Evolutionary conservation across 2,329 filamentous ascomycete genomes (phyloP).

Genomic region (Fusarium begoniae): DNA sequence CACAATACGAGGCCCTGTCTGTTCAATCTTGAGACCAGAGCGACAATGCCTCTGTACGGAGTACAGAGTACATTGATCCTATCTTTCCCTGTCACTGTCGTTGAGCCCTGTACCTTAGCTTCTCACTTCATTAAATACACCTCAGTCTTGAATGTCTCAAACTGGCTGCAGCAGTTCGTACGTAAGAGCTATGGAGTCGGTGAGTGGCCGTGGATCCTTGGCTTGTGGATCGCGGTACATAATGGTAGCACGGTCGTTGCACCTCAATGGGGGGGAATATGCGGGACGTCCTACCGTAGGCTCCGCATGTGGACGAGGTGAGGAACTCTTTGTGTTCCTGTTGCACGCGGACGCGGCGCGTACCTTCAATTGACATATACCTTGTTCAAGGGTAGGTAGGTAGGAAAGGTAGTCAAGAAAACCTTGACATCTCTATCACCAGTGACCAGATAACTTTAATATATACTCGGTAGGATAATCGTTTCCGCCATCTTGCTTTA

Average conservation of each 20-base stretch:
- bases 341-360: conserved; percentile 30
- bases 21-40: not conserved
- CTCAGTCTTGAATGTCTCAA: conserved; percentile 17
- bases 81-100: conserved; percentile 10
- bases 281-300: conserved; percentile 32
- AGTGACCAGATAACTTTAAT: not conserved
- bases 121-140: not conserved
- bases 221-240: conserved; percentile 26
- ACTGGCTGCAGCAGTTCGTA: conserved; percentile 37
- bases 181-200: conserved; percentile 40
- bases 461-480: not conserved
- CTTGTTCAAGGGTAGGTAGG: not conserved
- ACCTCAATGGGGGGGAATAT: conserved; percentile 31
- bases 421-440: not conserved
- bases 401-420: not conserved
- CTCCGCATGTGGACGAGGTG: conserved; percentile 13
- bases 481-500: not conserved
- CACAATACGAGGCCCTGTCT: not conserved
- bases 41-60: not conserved
- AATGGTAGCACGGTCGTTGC: conserved; percentile 25
- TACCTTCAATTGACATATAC: conserved; percentile 25
- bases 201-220: conserved; percentile 40
- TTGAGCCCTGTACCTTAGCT: conserved; percentile 13
- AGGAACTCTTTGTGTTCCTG: conserved; percentile 12
- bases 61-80: not conserved